phyloP scores from a whole-genome alignment of 345 rosid species.

The Streptanthus diversifolius region DNA sequence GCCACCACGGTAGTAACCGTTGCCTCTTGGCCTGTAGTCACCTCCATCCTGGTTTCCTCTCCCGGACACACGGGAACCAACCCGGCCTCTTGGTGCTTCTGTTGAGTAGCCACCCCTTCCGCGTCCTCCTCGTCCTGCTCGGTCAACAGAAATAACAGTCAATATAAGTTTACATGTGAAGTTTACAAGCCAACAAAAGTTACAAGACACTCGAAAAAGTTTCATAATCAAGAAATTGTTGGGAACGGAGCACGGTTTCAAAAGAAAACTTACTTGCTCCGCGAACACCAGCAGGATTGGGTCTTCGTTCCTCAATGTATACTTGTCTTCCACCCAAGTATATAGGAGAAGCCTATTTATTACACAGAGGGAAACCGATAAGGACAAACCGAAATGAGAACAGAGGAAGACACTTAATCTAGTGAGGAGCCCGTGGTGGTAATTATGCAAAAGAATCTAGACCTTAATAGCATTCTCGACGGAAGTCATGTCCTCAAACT shows the following conservation, averaged over 20 bases:
- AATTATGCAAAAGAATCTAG: background rate
- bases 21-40: slow-evolving; percentile 70
- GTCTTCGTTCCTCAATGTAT: slow-evolving; percentile 93
- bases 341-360: slow-evolving; percentile 79
- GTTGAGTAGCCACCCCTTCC: slow-evolving; percentile 68
- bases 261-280: slow-evolving; percentile 69
- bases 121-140: slow-evolving; percentile 47
- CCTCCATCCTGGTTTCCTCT: slow-evolving; percentile 68
- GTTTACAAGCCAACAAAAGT: background rate
- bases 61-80: slow-evolving; percentile 58
- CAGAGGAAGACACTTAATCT: background rate
- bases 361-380: background rate
- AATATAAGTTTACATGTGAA: background rate
- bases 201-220: background rate
- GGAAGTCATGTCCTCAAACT: slow-evolving; percentile 78
- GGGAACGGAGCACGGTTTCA: background rate
- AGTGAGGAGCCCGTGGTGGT: background rate
- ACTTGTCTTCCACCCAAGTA: slow-evolving; percentile 83
- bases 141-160: background rate
- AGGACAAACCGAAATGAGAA: slow-evolving; percentile 4
- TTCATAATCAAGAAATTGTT: background rate
- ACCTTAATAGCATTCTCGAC: slow-evolving; percentile 96
- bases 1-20: slow-evolving; percentile 61
- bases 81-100: slow-evolving; percentile 67
- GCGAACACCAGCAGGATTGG: slow-evolving; percentile 66